Evolutionary conservation across 306 rosid genomes (phyloP).

Genomic region (Sicyos baderoa): DNA sequence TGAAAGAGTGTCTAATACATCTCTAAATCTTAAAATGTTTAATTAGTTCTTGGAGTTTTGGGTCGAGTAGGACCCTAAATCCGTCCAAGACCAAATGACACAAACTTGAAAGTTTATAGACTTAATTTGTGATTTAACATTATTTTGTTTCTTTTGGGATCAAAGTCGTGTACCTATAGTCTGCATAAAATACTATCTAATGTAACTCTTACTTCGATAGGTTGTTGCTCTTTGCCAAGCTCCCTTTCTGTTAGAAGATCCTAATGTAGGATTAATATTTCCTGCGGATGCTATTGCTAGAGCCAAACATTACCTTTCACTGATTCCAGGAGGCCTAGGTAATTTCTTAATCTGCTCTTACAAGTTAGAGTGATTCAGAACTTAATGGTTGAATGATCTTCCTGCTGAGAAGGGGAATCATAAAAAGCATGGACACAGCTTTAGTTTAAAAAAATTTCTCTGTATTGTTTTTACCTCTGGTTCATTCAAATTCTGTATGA

Average conservation of each 20-base stretch:
- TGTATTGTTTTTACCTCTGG: neutral
- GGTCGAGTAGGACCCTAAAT: too few relatives aligned
- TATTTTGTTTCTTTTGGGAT: neutral
- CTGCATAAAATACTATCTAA: neutral
- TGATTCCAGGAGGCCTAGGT: constrained; percentile 94
- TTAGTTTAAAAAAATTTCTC: neutral
- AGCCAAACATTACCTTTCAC: constrained; percentile 76
- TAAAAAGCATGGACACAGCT: neutral
- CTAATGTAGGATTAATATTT: constrained; percentile 36
- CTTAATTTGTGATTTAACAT: too few relatives aligned
- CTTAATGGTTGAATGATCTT: neutral
- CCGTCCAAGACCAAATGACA: too few relatives aligned
- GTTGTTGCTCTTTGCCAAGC: too few relatives aligned
- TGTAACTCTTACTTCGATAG: constrained; percentile 9
- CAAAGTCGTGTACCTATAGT: neutral
- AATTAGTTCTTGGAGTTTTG: too few relatives aligned
- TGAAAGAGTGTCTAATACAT: too few relatives aligned
- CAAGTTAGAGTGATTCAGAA: neutral
- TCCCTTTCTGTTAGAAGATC: too few relatives aligned
- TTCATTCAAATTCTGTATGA: neutral
- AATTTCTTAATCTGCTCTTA: constrained; percentile 21
- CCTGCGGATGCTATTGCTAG: constrained; percentile 98
- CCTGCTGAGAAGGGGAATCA: constrained; percentile 1
- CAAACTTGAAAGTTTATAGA: too few relatives aligned
- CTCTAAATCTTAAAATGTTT: too few relatives aligned